Percentiles rank a stretch among this genome's conserved stretches.
Conservation (phyloP, 805 yeast genomes). For the Kuraishia cidri region DNA sequence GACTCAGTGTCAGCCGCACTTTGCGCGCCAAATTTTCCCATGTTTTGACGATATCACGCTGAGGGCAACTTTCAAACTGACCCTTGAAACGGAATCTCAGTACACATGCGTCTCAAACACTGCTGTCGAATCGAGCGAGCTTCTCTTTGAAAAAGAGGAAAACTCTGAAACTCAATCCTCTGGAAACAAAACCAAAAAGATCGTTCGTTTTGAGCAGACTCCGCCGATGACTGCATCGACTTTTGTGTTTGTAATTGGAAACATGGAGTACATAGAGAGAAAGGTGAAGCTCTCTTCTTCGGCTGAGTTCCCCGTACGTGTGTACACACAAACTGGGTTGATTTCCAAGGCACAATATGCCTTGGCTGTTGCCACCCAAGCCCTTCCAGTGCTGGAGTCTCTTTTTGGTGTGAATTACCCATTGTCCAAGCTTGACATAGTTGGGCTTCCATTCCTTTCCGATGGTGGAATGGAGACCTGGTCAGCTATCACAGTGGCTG, state of each 20-base stretch:
- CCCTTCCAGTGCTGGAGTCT: conserved; percentile 37
- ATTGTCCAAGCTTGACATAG: conserved; percentile 54
- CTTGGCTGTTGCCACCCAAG: conserved; percentile 32
- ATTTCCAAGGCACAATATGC: conserved; percentile 38
- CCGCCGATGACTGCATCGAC: conserved; percentile 55
- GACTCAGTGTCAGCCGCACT: conserved; percentile 67
- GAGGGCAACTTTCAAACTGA: conserved; percentile 42
- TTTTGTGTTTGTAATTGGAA: conserved; percentile 65
- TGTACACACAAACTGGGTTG: conserved; percentile 50
- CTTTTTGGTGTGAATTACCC: conserved; percentile 43
- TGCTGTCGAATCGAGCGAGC: conserved; percentile 18
- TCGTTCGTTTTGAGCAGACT: conserved; percentile 38
- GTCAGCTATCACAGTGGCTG: conserved; percentile 56
- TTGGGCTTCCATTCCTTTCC: conserved; percentile 59
- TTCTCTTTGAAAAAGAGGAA: conserved; percentile 14
- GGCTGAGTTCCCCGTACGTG: conserved; percentile 32
- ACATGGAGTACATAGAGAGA: conserved; percentile 43
- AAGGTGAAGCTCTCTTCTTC: conserved; percentile 15
- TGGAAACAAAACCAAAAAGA: conserved; percentile 13
- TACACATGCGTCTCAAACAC: conserved; percentile 48
- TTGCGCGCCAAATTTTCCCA: conserved; percentile 57
- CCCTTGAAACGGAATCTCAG: conserved; percentile 31
- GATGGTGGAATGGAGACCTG: conserved; percentile 82
- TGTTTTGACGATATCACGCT: conserved; percentile 56
- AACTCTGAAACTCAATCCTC: conserved; percentile 2